Base-by-base conservation (phyloP, 305 asterid species). In the Fraxinus paxiana region DNA sequence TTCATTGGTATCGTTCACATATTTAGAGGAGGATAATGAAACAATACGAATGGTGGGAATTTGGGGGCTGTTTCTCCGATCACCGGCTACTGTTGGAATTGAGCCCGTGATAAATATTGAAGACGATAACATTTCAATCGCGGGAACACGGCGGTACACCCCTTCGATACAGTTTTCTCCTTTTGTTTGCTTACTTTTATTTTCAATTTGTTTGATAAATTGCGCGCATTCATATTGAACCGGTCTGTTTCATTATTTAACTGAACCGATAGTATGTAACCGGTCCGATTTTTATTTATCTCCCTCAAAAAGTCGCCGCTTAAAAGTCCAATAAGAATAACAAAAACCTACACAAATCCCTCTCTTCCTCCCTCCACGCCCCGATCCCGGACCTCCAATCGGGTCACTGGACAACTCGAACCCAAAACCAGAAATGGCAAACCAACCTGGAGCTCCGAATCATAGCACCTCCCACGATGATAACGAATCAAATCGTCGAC, bases 391-490 rank as follows among this genome's bases (percentile, higher is more conserved):
- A 65, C 73, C 73, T 65, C 73, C 7, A 1, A 10, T 65, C 73
- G 73, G 73, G 18, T 10, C 73, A 26, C 8, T 65, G 7, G 34
- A 3, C 35, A 65, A 12, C 35, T n/a, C 35, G 35, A 56, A 56
- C 28, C 28, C 26, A 18, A 56, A 56, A 56, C 73, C 18, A 10
- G 34, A 1, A 28, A 93, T 92, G 98, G 95, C 95, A 15, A 91
- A 88, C 87, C 94, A 90, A 37, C 89, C 94, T 33, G 87, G 85
- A 82, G 82, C 90, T 83, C 89, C 97, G 10, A 86, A 85, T 86
- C 88, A 86, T 70, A 72, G 82, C 82, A 76, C 70, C 75, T 38
- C 80, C 75, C 86, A 87, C 4, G 89, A 75, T 38, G 83, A 86
- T 63, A 79, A 79, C 73, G 76, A 73, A 75, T 84, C 90, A 59